These are phyloP conservation scores for Dipteronia dyeriana DNA, from an alignment of 345 rosid genomes.

Conservation along the genomic window DNA sequence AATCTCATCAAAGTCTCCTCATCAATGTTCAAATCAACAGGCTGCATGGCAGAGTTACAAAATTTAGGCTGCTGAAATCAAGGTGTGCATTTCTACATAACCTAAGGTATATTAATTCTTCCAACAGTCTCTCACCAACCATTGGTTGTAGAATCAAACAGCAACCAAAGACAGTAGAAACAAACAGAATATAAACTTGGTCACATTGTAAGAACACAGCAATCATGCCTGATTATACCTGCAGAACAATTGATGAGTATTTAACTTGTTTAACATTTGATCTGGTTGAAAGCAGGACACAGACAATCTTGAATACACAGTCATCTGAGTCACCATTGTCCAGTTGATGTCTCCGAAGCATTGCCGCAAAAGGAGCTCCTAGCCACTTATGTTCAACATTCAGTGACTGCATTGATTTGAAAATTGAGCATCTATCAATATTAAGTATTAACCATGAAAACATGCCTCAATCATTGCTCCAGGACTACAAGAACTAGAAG, in stretches of 20 bases:
- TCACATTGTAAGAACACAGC: background rate
- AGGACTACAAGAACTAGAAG: constrained; percentile 19
- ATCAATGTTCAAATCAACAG: constrained; percentile 81
- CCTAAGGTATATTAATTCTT: constrained; percentile 1
- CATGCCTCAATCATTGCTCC: background rate
- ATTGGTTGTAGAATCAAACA: constrained; percentile 14
- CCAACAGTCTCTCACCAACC: constrained; percentile 9
- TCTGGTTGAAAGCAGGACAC: constrained; percentile 58
- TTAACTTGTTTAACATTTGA: constrained; percentile 76
- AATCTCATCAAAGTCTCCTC: constrained; percentile 89
- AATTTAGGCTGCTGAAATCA: constrained; percentile 20
- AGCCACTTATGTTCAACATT: constrained; percentile 74
- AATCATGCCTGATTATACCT: constrained; percentile 51
- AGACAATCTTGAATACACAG: constrained; percentile 50
- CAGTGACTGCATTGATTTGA: constrained; percentile 52
- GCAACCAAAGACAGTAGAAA: constrained; percentile 20
- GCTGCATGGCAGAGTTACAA: constrained; percentile 48
- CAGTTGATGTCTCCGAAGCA: constrained; percentile 77
- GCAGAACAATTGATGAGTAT: constrained; percentile 72
- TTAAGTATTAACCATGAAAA: background rate
- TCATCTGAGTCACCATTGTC: constrained; percentile 49
- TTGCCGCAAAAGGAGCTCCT: constrained; percentile 85
- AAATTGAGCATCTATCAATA: constrained; percentile 17
- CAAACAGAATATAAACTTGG: background rate
- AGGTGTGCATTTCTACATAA: constrained; percentile 10